Base-by-base conservation (phyloP, 495 filamentous ascomycete species). In the Chaetomium fimeti region DNA sequence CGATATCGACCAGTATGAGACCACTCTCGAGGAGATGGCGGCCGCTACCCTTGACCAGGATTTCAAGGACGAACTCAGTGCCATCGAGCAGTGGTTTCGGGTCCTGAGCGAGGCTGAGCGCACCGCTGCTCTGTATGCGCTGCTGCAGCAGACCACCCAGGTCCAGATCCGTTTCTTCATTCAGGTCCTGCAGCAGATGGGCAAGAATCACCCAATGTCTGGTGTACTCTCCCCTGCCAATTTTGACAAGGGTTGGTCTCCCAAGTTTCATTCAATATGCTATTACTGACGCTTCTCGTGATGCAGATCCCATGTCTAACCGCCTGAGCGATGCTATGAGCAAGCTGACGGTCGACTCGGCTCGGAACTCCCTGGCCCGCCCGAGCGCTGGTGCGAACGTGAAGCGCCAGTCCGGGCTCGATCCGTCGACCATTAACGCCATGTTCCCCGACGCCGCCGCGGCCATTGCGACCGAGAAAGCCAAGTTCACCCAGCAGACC, bases 161-260 rank as follows among this genome's bases (percentile, higher is more conserved):
- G 93, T 98, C 59, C 94, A 98, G 79, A 97, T 97, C 66, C 89
- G 95, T 55, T 98, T 98, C 82, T 98, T 98, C 80, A 98, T 97
- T 69, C 92, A 96, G 77, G 94, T 98, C 38, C 79, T 98, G 70
- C 91, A 98, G 81, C 93, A 98, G 75, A 98, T 98, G 95, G 89
- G 92, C 38, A 95, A 96, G 80, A 91, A 87, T 68, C 94, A 98
- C 76, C 94, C 94, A 27, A 96, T 98, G 90, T 96, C 95, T 48
- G 92, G 93, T 53, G 87, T 98, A 36, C 81, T 98, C 42, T 98
- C 94, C 24, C 94, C 94, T 13, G 91, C 96, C 32, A 97, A 93
- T 70, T 96, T 97, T 78, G 94, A 98, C 74, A 98, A 97, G 80
- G 93, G 93, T 95, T 78, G 62, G 82, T 93, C 8, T 36, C 18